These are phyloP conservation scores for Mortierella hygrophila DNA, from an alignment of 192 early-diverging fungal genomes.

Conservation along the genomic window DNA sequence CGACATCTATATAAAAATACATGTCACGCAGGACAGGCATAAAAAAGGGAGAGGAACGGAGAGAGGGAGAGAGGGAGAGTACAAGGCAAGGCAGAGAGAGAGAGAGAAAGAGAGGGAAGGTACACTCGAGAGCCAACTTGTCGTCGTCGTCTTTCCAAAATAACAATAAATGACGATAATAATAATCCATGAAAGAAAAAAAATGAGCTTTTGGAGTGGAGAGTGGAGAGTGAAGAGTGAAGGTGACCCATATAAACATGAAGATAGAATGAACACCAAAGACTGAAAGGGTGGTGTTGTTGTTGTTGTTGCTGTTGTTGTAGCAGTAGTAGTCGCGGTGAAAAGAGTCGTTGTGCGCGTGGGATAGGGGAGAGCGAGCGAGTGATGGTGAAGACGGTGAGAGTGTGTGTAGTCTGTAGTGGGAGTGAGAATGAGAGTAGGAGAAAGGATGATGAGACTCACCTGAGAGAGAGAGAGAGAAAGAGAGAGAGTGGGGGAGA, in stretches of 20 bases:
- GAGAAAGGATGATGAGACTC: background rate
- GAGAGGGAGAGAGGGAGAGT: no score
- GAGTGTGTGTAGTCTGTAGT: background rate
- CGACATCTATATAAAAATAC: background rate
- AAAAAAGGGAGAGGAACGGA: background rate
- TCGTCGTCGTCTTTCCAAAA: background rate
- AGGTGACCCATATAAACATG: no score
- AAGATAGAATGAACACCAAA: no score
- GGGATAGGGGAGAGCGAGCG: background rate
- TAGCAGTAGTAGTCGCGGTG: background rate
- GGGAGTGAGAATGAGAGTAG: background rate
- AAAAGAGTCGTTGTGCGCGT: background rate
- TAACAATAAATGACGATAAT: background rate
- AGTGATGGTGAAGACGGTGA: background rate
- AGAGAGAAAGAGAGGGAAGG: background rate
- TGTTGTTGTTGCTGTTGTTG: no score
- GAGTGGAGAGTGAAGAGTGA: no score
- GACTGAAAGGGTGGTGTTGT: no score
- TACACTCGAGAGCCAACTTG: background rate
- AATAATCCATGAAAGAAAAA: background rate
- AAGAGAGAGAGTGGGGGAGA: background rate
- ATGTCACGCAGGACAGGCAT: background rate
- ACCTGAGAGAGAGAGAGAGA: slow-evolving; percentile 6
- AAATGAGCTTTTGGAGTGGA: background rate
- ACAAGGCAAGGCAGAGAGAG: background rate